Conservation (phyloP, 2,329 filamentous ascomycete genomes). For the Fusarium sublunatum region DNA sequence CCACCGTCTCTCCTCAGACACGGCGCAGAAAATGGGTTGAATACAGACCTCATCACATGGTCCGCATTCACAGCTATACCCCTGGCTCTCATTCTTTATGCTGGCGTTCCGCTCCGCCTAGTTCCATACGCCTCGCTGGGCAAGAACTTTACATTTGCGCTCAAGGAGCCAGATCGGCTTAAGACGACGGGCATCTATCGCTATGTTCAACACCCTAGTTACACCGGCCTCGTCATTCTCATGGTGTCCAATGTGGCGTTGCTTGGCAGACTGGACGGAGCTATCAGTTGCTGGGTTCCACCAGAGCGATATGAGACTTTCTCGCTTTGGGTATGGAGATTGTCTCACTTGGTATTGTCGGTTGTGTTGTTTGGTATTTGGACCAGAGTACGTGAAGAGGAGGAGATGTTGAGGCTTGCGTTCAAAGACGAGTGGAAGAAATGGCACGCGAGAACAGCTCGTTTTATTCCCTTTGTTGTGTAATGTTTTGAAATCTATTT, state of each 20-base stretch:
- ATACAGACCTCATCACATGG: constrained; percentile 51
- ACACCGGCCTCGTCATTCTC: constrained; percentile 57
- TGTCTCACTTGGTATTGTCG: constrained; percentile 1
- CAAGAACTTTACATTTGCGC: constrained; percentile 64
- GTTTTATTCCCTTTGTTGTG: constrained; percentile 57
- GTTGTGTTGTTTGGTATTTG: constrained; percentile 43
- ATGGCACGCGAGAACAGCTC: constrained; percentile 60
- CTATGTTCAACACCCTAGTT: constrained; percentile 65
- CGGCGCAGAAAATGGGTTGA: constrained; percentile 49
- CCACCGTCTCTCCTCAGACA: constrained; percentile 44
- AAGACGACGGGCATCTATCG: constrained; percentile 60
- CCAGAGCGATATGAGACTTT: constrained; percentile 25
- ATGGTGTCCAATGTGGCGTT: constrained; percentile 48
- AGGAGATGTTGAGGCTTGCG: constrained; percentile 58
- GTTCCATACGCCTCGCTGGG: constrained; percentile 59
- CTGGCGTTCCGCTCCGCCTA: constrained; percentile 49
- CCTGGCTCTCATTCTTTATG: constrained; percentile 48
- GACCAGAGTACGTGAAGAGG: constrained; percentile 60
- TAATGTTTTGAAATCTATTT: neutral
- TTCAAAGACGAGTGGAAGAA: constrained; percentile 62
- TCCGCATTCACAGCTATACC: constrained; percentile 51
- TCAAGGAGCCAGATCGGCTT: constrained; percentile 59
- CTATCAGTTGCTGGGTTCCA: constrained; percentile 54
- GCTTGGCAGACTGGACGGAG: constrained; percentile 53
- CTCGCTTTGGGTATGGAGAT: constrained; percentile 11